Conservation (phyloP, 2,329 filamentous ascomycete species). For the Aspergillus nomiae region DNA sequence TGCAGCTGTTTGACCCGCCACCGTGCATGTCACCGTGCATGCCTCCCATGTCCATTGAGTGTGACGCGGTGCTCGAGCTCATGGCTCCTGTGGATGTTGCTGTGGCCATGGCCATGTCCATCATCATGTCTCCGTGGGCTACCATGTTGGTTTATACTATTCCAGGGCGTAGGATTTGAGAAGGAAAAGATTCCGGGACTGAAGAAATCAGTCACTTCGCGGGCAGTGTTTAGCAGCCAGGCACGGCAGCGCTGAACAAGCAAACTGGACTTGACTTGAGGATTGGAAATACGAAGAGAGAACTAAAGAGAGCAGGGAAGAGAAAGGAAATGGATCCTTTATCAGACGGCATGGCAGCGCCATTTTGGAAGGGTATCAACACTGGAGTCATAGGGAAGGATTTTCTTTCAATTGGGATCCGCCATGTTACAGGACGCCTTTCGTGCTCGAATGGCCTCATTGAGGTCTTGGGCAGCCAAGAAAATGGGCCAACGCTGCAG, state of each 20-base stretch:
- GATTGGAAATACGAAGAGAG: background rate
- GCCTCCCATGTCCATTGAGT: conserved; percentile 6
- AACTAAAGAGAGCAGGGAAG: background rate
- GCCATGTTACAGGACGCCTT: background rate
- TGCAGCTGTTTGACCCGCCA: conserved; percentile 16
- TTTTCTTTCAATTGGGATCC: background rate
- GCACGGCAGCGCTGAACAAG: background rate
- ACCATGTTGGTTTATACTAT: background rate
- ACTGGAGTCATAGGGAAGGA: background rate
- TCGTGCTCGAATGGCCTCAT: conserved; percentile 10
- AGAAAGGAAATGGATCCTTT: background rate
- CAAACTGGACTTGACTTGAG: background rate
- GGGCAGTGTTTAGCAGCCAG: background rate
- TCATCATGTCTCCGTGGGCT: conserved; percentile 37
- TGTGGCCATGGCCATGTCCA: conserved; percentile 59
- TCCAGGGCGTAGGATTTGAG: background rate
- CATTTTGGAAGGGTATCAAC: background rate
- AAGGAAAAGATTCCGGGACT: background rate
- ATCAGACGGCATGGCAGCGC: background rate
- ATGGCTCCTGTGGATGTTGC: conserved; percentile 40
- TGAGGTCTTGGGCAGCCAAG: background rate
- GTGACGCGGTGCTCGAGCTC: background rate
- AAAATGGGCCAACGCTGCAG: background rate
- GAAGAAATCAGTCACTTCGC: background rate
- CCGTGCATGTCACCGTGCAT: background rate